Conservation (phyloP, 768 basidiomycete genomes). For the Podaxis sp. region DNA sequence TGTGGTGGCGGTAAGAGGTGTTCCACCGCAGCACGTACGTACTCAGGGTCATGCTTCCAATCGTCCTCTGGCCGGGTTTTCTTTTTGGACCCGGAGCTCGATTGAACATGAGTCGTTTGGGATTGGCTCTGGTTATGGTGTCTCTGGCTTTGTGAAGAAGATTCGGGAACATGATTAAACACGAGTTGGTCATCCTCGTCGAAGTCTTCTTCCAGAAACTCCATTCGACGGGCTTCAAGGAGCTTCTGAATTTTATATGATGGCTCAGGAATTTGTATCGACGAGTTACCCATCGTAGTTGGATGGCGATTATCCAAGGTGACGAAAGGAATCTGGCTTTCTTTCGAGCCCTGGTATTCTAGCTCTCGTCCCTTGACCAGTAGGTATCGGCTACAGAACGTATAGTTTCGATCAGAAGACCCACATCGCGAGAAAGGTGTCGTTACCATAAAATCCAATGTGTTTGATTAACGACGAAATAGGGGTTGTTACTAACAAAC, state of each 20-base stretch:
- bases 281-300: slow-evolving; percentile 35
- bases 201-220: slow-evolving; percentile 41
- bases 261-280: slow-evolving; percentile 58
- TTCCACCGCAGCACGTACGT: slow-evolving; percentile 43
- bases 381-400: slow-evolving; percentile 53
- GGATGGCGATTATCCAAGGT: slow-evolving; percentile 49
- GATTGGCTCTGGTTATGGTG: slow-evolving; percentile 12
- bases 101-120: slow-evolving; percentile 11
- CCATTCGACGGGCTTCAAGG: slow-evolving; percentile 37
- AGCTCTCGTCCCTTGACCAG: slow-evolving; percentile 42
- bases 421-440: neutral
- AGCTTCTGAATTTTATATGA: slow-evolving; percentile 52
- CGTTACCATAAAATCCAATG: slow-evolving; percentile 71
- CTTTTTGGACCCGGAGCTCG: slow-evolving; percentile 18
- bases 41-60: slow-evolving; percentile 55
- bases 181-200: slow-evolving; percentile 53
- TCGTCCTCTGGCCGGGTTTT: slow-evolving; percentile 35
- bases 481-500: slow-evolving; percentile 53
- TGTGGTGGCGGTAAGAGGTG: slow-evolving; percentile 61
- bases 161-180: slow-evolving; percentile 32
- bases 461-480: slow-evolving; percentile 62
- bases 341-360: neutral
- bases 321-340: slow-evolving; percentile 37
- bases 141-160: slow-evolving; percentile 10
- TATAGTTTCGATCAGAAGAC: neutral